Evolutionary conservation across 2,329 filamentous ascomycete species (phyloP).

Genomic region (Colletotrichum sp.): DNA sequence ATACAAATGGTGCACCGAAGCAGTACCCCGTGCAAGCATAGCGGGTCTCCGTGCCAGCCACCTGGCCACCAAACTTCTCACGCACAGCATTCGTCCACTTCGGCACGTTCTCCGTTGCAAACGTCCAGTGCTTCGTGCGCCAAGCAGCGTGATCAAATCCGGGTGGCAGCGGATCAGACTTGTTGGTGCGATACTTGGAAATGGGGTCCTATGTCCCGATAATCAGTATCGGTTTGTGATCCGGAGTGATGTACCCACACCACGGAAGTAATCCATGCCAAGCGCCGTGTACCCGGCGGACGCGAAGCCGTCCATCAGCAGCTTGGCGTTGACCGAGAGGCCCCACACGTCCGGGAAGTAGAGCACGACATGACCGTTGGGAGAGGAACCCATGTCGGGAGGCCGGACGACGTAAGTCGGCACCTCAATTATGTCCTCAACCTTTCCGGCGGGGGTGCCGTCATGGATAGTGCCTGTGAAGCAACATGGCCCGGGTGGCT

Average conservation of each 20-base stretch:
- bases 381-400: background rate
- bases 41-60: slow-evolving; percentile 27
- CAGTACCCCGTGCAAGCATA: slow-evolving; percentile 48
- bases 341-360: slow-evolving; percentile 53
- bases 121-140: slow-evolving; percentile 48
- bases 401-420: slow-evolving; percentile 40
- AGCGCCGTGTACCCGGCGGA: slow-evolving; percentile 46
- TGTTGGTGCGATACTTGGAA: slow-evolving; percentile 39
- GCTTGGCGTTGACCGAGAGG: slow-evolving; percentile 44
- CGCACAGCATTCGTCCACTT: slow-evolving; percentile 46
- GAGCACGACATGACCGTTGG: slow-evolving; percentile 46
- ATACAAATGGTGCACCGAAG: slow-evolving; percentile 50
- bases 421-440: slow-evolving; percentile 35
- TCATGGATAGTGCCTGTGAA: slow-evolving; percentile 41
- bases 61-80: slow-evolving; percentile 33
- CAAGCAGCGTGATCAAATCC: slow-evolving; percentile 54
- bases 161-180: slow-evolving; percentile 28
- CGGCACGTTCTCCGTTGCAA: slow-evolving; percentile 47
- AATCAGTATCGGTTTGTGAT: rapidly evolving
- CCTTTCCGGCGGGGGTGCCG: slow-evolving; percentile 39
- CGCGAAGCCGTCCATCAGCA: slow-evolving; percentile 53
- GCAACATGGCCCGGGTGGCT: slow-evolving; percentile 42
- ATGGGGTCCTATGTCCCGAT: slow-evolving; percentile 41
- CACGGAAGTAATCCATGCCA: slow-evolving; percentile 50
- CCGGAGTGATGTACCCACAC: slow-evolving; percentile 29